Evolutionary conservation across 805 yeast species (phyloP), one percentile per base, ranked within the genome.

Genomic region (Kuraishia floccosa): DNA sequence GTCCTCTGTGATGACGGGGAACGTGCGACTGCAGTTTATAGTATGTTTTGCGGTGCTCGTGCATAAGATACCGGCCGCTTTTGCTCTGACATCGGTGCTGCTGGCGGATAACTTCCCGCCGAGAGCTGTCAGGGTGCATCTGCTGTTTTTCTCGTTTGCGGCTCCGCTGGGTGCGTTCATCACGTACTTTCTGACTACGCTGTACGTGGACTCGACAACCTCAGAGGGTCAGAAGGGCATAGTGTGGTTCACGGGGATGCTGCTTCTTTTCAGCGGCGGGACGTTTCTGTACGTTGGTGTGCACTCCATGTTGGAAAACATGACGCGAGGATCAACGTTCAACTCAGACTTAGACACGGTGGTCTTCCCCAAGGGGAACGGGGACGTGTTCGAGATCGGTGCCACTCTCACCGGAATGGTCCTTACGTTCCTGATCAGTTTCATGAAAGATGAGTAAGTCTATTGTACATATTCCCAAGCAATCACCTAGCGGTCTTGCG

Each of bases 41-140:
- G 70, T 81, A 30, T 67, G 76, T 28, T 30, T 74, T 9, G 76
- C 83, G 9, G 68, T 81, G 18, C 60, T 80, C 36, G 44, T 77
- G 20, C 91, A 81, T 56, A 81, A 81, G 49, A 57, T 80, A 4
- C 91, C 91, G 0, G 77, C 89, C 0, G 64, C 84, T 4, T 76
- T 81, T 47, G 79, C 86, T 25, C 58, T 81, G 25, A 49, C 70
- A 4, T 63, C 82, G 1, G 58, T 78, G 11, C 56, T 81, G 19
- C 41, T 69, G 8, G 51, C 58, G 19, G 53, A 56, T 22, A 58
- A 61, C 4, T 35, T 63, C 3, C 28, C 57, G 20, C 34, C 42
- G 21, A 29, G 41, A 15, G 39, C 51, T 17, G 55, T 71, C 15
- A 39, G 60, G 30, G 47, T 63, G 17, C 79, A 77, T 41, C 41